phyloP scores from a whole-genome alignment of 345 rosid species.

The Cardamine resedifolia region DNA sequence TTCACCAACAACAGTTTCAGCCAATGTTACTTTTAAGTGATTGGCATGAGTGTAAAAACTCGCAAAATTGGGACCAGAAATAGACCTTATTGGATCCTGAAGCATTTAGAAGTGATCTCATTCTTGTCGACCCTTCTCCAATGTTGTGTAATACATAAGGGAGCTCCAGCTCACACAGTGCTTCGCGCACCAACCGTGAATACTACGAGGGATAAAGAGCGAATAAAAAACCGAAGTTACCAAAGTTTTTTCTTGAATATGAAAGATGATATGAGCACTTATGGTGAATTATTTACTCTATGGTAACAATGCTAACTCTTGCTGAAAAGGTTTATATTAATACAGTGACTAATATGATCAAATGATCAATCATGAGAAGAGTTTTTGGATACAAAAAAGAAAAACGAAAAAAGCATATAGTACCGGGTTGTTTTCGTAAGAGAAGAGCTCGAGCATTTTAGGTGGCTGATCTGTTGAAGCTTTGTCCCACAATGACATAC shows the following conservation, averaged over 20 bases:
- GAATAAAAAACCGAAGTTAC: neutral
- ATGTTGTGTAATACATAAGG: constrained; percentile 74
- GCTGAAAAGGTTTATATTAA: neutral
- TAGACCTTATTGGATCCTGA: constrained; percentile 71
- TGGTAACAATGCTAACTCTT: neutral
- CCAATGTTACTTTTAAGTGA: neutral
- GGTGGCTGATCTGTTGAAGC: constrained; percentile 53
- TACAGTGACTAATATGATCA: too few relatives aligned
- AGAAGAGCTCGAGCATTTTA: constrained; percentile 67
- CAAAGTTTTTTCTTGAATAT: neutral
- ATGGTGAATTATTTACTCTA: neutral
- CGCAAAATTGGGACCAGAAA: neutral
- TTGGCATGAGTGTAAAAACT: constrained; percentile 4
- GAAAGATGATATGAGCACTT: neutral
- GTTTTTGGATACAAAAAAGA: constrained; percentile 6
- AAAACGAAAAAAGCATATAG: neutral
- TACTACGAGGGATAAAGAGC: constrained; percentile 39
- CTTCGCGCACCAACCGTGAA: constrained; percentile 82
- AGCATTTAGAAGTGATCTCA: constrained; percentile 48
- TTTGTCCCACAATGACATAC: constrained; percentile 75
- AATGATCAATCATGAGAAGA: constrained; percentile 13
- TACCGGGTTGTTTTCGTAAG: constrained; percentile 76
- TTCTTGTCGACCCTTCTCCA: constrained; percentile 59
- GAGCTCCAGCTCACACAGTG: constrained; percentile 80
- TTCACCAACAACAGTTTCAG: constrained; percentile 1